Base-by-base conservation (phyloP, 202 grass and related monocot species). In the Hordeum pubiflorum region DNA sequence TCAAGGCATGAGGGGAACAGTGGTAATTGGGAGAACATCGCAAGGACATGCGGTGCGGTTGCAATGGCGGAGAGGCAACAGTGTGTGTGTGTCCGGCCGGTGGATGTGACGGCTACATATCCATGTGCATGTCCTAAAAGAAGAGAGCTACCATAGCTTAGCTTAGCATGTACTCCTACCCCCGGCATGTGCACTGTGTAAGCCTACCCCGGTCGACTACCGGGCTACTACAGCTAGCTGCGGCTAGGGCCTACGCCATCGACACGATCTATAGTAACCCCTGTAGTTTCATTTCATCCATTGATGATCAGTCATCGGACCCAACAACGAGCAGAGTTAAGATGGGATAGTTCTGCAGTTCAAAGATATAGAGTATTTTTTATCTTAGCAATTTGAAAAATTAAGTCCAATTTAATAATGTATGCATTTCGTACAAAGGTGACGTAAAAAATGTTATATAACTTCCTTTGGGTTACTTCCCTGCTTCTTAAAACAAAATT, bases 51-150 rank as follows among this genome's bases (percentile, higher is more conserved):
- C 7, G 68, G 38, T 46, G 37, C 12, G 37, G 82, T 66, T 22
- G 54, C 18, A 52, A 31, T 26, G 74, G 64, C 21, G 67, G 67
- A 52, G 82, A 54, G 31, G 74, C 74, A 50, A 78, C 74, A 79
- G 75, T 54, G 82, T 50, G 27, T 29, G 27, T 2, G 65, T 41
- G 14, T 3, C 81, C 68, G 36, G 61, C 29, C 26, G 18, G 44
- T 50, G 38, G 82, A 84, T 38, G 82, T 84, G 82, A 84, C 82
- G 39, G 27, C 74, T 72, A 84, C 17, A 7, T 2, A 46, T 29
- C 40, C 29, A 36, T 52, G 54, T 72, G 57, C 15, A 27, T 65
- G 67, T 64, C 63, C 58, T 55, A 38, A 69, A 69, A 69, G 73
- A 58, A 44, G 12, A 21, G 46, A 27, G 22, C 36, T 43, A 61